Base-by-base conservation (phyloP, 768 basidiomycete genomes). In the Hygrophoropsis aurantiaca region DNA sequence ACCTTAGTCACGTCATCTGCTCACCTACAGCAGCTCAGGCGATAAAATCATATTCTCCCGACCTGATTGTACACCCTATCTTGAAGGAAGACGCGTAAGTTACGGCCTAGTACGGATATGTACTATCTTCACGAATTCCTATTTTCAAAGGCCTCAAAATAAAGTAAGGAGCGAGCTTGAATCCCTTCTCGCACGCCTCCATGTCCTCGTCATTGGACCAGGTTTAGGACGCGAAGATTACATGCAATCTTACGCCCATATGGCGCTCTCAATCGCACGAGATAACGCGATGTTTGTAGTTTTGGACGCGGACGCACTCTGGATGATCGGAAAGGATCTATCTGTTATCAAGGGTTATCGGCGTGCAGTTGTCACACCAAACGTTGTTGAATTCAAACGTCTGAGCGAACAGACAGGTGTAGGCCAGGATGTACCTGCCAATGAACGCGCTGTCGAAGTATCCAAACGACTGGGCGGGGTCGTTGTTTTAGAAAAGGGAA, bases 1-100 rank as follows among this genome's bases (percentile, higher is more conserved):
- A 98, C 66, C 75, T 97, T 18, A 94, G 94, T 19, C 97, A 98
- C 75, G 91, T 98, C 49, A 95, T 98, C 46, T 99, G 97, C 69
- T 86, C 94, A 5, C 95, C 95, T 0, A 83, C 81, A 0, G 95
- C 97, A 5, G 92, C 93, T 21, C 78, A 78, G 4, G 87, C 93
- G 37, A 99, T 99, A 75, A 99, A 99, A 70, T 87, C 90, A 0
- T 99, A 97, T 65, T 94, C 91, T 3, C 94, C 94, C 2, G 94
- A 99, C 67, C 70, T 99, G 36, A 99, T 99, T 59, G 97, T 99
- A 0, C 95, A 99, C 59, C 94, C 92, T 2, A 90, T 98, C 46
- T 77, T 99, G 5, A 70, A 77, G 23, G 78, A 86, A 62, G 78
- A 84, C 41, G 67, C 72, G 84, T 89, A 65, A 50, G 84, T 68